Conservation (phyloP, 2,329 filamentous ascomycete species). For the Stagonosporopsis cucurbitacearum region DNA sequence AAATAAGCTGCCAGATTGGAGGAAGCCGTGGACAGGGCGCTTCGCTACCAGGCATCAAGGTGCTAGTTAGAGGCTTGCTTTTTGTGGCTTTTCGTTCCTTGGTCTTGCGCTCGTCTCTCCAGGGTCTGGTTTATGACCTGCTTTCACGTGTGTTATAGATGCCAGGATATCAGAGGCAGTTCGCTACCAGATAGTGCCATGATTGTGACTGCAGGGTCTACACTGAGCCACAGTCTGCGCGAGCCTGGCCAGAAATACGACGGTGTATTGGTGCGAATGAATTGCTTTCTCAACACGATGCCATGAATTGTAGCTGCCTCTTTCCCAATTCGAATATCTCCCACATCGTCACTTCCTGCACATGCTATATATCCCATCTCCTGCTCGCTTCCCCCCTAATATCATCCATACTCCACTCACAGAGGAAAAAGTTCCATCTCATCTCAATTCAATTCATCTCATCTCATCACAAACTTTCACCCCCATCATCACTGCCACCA, state of each 20-base stretch:
- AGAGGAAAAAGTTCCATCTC: no score
- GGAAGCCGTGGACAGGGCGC: slow-evolving; percentile 21
- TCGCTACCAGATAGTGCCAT: background rate
- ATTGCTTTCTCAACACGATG: background rate
- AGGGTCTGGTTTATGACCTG: background rate
- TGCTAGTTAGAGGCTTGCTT: slow-evolving; percentile 1
- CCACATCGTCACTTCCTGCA: background rate
- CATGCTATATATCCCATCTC: background rate
- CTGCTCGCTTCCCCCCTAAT: background rate
- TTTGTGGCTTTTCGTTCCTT: background rate
- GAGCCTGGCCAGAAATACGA: background rate
- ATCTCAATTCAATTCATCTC: no score
- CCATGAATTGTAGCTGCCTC: background rate
- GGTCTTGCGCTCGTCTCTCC: background rate
- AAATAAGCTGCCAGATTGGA: slow-evolving; percentile 34
- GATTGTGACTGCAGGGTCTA: background rate
- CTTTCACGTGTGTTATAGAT: no score
- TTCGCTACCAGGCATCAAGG: slow-evolving; percentile 11
- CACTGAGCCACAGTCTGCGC: background rate
- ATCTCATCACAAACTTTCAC: background rate
- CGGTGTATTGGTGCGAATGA: background rate
- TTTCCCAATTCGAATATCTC: background rate
- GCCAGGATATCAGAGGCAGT: background rate
- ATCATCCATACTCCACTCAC: background rate
- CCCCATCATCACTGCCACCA: no score